Base-by-base conservation (phyloP, 2,329 filamentous ascomycete genomes). In the Harringtonia lauricola region DNA sequence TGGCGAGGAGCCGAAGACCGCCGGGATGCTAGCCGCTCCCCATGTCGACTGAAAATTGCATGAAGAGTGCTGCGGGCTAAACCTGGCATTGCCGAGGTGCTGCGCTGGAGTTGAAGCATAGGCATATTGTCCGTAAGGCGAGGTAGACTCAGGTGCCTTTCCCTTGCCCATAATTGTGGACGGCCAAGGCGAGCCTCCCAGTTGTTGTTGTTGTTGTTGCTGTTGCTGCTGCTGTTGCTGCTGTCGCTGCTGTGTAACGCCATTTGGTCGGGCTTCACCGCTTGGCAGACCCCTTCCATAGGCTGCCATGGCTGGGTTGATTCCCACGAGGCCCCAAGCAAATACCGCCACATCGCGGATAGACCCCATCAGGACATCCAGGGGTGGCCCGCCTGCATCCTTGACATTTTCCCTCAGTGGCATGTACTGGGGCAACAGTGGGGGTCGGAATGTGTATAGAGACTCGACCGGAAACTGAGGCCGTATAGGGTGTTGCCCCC, bases 271-370 rank as follows among this genome's bases (percentile, higher is more conserved):
- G 26, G 79, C 71, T 48, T 83, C 76, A n/a, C 76, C 81, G 18
- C 61, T 64, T 1, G 83, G 79, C 24, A 64, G 68, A 3, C 84
- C 83, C 5, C 67, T 68, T 37, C 75, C 68, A 54, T 81, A 83
- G 3, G 74, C 68, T 15, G 79, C 77, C 43, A 90, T 63, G 34
- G 77, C 81, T 14, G 82, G 82, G 58, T 92, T 90, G 65, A 89
- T 89, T 19, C 85, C 85, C 21, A 80, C 77, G 12, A 90, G 64
- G 2, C 81, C 82, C 86, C 86, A 94, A 10, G 86, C 86, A 57
- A 94, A 92, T n/a, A 92, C 83, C 2, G 84, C 86, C 39, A 89
- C 83, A 43, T 92, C 86, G 45, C 83, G 79, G 51, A 94, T 94
- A 3, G 81, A 83, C 43, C 74, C 71, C 83, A 92, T 86, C 54